Conservation (phyloP, 768 basidiomycete genomes). For the Russula brevipes region DNA sequence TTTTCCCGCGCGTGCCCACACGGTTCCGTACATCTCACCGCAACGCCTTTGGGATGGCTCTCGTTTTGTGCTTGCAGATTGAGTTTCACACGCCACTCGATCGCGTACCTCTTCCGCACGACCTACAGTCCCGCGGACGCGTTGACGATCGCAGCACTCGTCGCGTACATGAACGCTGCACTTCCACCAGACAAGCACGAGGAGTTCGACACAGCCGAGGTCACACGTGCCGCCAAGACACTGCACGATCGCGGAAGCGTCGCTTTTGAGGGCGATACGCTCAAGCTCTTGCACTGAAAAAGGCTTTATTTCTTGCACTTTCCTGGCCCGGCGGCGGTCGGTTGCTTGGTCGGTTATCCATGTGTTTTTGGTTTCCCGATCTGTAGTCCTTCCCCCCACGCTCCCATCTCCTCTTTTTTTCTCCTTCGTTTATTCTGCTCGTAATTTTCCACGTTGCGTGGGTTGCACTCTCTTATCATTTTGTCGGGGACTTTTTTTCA, state of each 20-base stretch:
- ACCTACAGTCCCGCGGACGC: constrained; percentile 66
- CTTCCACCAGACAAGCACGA: constrained; percentile 76
- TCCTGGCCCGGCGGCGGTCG: not conserved
- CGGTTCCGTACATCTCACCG: not conserved
- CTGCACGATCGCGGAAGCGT: constrained; percentile 31
- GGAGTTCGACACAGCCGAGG: constrained; percentile 75
- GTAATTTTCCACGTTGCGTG: not conserved
- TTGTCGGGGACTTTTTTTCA: not conserved
- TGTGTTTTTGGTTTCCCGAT: not conserved
- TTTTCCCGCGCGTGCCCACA: no score
- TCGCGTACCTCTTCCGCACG: constrained; percentile 59
- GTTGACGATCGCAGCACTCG: constrained; percentile 60
- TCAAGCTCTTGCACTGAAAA: constrained; percentile 24
- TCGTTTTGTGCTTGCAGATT: constrained; percentile 35
- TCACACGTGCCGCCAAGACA: constrained; percentile 36
- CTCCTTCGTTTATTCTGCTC: not conserved
- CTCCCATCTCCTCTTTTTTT: not conserved
- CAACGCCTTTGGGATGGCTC: not conserved
- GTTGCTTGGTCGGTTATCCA: not conserved
- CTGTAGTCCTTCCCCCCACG: not conserved
- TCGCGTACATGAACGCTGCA: constrained; percentile 70
- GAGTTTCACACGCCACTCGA: constrained; percentile 55
- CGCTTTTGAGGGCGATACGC: constrained; percentile 33
- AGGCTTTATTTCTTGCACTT: not conserved
- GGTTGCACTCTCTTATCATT: not conserved